Evolutionary conservation across 768 basidiomycete species (phyloP).

Genomic region (Melanogaster broomeanus): DNA sequence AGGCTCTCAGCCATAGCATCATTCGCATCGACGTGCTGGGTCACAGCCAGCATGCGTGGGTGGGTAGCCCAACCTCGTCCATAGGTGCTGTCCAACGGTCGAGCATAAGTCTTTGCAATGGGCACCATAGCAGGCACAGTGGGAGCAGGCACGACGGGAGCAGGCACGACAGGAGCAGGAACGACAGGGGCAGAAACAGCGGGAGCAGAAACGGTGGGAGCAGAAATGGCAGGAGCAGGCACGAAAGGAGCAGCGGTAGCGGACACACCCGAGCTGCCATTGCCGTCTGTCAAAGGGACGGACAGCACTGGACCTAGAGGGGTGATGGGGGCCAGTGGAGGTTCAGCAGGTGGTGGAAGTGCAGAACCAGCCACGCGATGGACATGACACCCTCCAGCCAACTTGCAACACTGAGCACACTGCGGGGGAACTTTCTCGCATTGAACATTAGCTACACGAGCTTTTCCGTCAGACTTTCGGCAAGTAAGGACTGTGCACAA

Average conservation of each 20-base stretch:
- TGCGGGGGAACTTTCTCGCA: neutral
- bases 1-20: neutral
- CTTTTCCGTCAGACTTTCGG: neutral
- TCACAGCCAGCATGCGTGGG: neutral
- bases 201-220: too few relatives aligned
- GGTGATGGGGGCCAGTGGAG: neutral
- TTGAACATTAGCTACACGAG: neutral
- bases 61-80: neutral
- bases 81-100: neutral
- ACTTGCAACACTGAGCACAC: neutral
- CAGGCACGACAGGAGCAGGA: neutral
- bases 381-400: neutral
- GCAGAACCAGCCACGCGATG: neutral
- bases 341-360: neutral
- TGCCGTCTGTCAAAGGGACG: too few relatives aligned
- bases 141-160: neutral
- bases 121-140: neutral
- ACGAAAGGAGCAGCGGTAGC: too few relatives aligned
- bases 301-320: neutral
- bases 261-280: too few relatives aligned
- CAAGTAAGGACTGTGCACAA: neutral
- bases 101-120: neutral
- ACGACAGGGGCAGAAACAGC: neutral
- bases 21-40: neutral
- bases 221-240: too few relatives aligned